Evolutionary conservation across 2,329 filamentous ascomycete genomes (phyloP).

Genomic region (Periconia sp.): DNA sequence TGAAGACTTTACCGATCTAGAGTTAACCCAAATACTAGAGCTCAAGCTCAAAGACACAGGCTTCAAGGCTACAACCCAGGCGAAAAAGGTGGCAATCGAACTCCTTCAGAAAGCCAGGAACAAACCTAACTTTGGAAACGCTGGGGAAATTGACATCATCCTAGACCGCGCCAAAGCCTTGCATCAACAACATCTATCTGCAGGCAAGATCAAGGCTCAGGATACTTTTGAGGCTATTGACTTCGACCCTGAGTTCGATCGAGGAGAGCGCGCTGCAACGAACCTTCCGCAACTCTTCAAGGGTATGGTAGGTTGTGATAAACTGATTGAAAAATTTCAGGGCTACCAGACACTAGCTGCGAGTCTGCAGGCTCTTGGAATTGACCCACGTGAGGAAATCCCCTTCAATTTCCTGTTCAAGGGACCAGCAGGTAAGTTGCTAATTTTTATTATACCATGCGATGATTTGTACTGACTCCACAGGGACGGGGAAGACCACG

Average conservation of each 20-base stretch:
- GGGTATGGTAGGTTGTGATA: conserved; percentile 64
- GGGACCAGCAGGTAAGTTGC: conserved; percentile 63
- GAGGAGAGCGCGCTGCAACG: conserved; percentile 54
- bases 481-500: conserved; percentile 74
- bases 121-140: conserved; percentile 73
- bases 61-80: conserved; percentile 60
- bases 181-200: conserved; percentile 54
- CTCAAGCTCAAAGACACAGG: conserved; percentile 66
- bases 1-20: conserved; percentile 67
- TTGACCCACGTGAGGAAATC: conserved; percentile 64
- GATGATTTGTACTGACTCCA: conserved; percentile 13
- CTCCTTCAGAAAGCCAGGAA: conserved; percentile 68
- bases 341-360: conserved; percentile 61
- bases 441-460: not conserved
- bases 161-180: conserved; percentile 62
- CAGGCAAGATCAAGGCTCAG: conserved; percentile 26
- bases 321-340: conserved; percentile 60
- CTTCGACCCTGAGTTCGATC: conserved; percentile 66
- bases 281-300: conserved; percentile 62
- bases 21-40: conserved; percentile 66
- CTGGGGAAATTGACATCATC: conserved; percentile 75
- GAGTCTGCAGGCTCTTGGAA: conserved; percentile 57
- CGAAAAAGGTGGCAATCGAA: conserved; percentile 60
- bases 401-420: conserved; percentile 74
- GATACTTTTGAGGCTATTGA: conserved; percentile 55